Evolutionary conservation across 768 basidiomycete species (phyloP).

Genomic region (Leccinellum albellum): DNA sequence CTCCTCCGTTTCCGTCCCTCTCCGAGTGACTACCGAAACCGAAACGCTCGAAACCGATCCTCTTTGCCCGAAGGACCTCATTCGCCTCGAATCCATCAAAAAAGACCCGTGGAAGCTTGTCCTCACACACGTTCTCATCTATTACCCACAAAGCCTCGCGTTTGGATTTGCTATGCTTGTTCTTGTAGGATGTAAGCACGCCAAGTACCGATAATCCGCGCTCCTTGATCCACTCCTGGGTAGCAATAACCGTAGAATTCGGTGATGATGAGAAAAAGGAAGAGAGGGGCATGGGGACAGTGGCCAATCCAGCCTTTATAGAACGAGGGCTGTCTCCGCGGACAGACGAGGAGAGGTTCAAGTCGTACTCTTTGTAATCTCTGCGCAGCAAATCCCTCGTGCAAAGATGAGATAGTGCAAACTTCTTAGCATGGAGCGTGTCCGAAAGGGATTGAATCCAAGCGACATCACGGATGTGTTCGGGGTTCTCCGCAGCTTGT

Average conservation of each 20-base stretch:
- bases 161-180: constrained; percentile 50
- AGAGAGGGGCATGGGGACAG: constrained; percentile 70
- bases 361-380: constrained; percentile 90
- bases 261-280: constrained; percentile 33
- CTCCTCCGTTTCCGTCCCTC: constrained; percentile 12
- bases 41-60: constrained; percentile 26
- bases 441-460: constrained; percentile 46
- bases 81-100: constrained; percentile 59
- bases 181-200: constrained; percentile 70
- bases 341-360: constrained; percentile 37
- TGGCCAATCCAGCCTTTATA: constrained; percentile 72
- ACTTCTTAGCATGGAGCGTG: constrained; percentile 54
- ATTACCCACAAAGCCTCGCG: constrained; percentile 69
- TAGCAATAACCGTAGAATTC: constrained; percentile 4
- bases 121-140: constrained; percentile 32
- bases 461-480: constrained; percentile 35
- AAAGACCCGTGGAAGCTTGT: constrained; percentile 38
- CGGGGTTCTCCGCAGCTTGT: constrained; percentile 2
- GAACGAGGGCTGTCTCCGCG: constrained; percentile 24
- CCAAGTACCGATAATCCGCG: constrained; percentile 67
- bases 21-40: constrained; percentile 10
- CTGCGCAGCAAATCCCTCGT: constrained; percentile 79
- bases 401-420: constrained; percentile 59
- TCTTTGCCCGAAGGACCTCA: constrained; percentile 49
- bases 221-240: constrained; percentile 61